Evolutionary conservation across 2,329 filamentous ascomycete species (phyloP).

Genomic region (Fusarium ambrosium): DNA sequence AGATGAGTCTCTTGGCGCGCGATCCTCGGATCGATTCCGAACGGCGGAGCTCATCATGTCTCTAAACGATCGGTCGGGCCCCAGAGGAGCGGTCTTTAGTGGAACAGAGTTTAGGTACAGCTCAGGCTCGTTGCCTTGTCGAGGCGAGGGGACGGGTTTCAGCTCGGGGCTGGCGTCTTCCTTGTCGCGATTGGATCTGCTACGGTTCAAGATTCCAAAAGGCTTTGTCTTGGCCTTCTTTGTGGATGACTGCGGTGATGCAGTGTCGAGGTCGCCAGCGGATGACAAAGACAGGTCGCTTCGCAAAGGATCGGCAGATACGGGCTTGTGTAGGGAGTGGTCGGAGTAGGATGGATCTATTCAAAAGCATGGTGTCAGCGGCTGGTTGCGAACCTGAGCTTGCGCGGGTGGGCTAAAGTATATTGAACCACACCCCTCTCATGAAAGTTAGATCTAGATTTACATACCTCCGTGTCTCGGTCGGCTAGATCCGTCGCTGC

Average conservation of each 20-base stretch:
- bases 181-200: slow-evolving; percentile 66
- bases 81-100: slow-evolving; percentile 74
- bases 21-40: slow-evolving; percentile 81
- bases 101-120: slow-evolving; percentile 49
- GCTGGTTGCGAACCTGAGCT: slow-evolving; percentile 23
- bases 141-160: slow-evolving; percentile 42
- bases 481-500: slow-evolving; percentile 49
- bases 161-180: slow-evolving; percentile 59
- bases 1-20: slow-evolving; percentile 62
- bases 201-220: slow-evolving; percentile 66
- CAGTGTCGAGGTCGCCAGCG: slow-evolving; percentile 61
- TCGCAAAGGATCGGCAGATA: slow-evolving; percentile 59
- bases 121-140: slow-evolving; percentile 46
- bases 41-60: slow-evolving; percentile 75
- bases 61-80: slow-evolving; percentile 75
- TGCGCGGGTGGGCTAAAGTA: slow-evolving; percentile 34
- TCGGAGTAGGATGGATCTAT: slow-evolving; percentile 48
- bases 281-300: slow-evolving; percentile 68
- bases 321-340: slow-evolving; percentile 55
- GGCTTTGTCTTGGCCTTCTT: slow-evolving; percentile 68
- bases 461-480: slow-evolving; percentile 53
- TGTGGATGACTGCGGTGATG: slow-evolving; percentile 50
- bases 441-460: slow-evolving; percentile 31
- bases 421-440: slow-evolving; percentile 20
- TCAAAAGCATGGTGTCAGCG: slow-evolving; percentile 41